Conservation (phyloP, 2,329 filamentous ascomycete species). For the Xylariaceae sp. region DNA sequence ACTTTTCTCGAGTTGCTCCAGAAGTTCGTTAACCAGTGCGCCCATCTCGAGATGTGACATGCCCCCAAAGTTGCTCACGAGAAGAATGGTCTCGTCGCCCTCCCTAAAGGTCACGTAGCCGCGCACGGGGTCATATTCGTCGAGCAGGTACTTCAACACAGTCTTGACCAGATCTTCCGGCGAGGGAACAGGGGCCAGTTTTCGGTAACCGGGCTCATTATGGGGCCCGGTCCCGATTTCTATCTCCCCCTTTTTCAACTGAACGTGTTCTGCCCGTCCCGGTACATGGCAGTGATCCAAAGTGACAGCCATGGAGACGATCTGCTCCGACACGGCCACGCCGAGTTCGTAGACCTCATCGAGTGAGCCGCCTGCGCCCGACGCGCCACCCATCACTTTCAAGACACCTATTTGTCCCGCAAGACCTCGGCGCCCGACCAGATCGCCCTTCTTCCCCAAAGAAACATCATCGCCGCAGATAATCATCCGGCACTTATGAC, state of each 20-base stretch:
- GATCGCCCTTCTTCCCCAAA: conserved; percentile 51
- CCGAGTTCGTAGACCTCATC: conserved; percentile 47
- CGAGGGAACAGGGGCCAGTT: conserved; percentile 48
- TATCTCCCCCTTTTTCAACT: conserved; percentile 46
- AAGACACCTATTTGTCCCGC: conserved; percentile 57
- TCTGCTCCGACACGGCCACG: conserved; percentile 44
- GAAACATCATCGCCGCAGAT: conserved; percentile 62
- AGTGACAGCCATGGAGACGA: conserved; percentile 53
- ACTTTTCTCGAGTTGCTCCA: conserved; percentile 42
- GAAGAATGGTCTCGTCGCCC: conserved; percentile 46
- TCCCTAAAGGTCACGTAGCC: conserved; percentile 45
- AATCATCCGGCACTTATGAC: conserved; percentile 51
- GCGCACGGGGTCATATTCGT: conserved; percentile 48
- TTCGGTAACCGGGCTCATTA: conserved; percentile 59
- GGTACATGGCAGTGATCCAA: conserved; percentile 58
- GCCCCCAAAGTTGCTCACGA: conserved; percentile 57
- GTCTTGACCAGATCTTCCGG: conserved; percentile 47
- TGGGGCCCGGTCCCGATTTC: conserved; percentile 64
- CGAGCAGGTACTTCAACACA: conserved; percentile 56
- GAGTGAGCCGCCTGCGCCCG: conserved; percentile 43
- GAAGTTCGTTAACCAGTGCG: conserved; percentile 48
- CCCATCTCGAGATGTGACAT: conserved; percentile 54
- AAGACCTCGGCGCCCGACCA: conserved; percentile 57
- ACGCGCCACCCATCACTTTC: conserved; percentile 51
- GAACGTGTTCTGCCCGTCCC: conserved; percentile 45